Base-by-base conservation (phyloP, 176 grass and related monocot genomes). In the Bonia amplexicaulis region DNA sequence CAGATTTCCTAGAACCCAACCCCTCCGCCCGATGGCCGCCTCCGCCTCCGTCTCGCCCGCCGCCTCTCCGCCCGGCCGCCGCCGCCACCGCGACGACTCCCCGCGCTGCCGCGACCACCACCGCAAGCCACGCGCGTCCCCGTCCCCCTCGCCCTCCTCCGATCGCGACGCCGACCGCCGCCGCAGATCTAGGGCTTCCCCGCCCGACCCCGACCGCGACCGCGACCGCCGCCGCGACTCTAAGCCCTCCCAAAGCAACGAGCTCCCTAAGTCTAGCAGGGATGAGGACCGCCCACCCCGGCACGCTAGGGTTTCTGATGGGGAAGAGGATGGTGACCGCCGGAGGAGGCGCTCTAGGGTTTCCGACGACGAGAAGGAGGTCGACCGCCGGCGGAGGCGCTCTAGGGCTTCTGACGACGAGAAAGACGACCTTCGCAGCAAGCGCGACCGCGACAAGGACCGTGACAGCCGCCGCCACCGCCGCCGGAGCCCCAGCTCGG, bases 341-440 rank as follows among this genome's bases (percentile, higher is more conserved):
- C 46, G 71, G 44, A 42, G 33, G 71, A 76, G 63, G 74, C 80
- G 62, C 17, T 52, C 65, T 79, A 69, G 69, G 73, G 83, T 80
- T 87, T 83, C 87, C 6, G 84, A 73, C 73, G 88, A 81, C 57
- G 73, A 58, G 65, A 26, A 45, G 55, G 66, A 86, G 49, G 66
- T 49, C 11, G 52, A 37, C 49, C 11, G 73, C 12, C 37, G 57
- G 1, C 10, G 57, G 37, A 22, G 73, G 66, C 69, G 35, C 12
- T 15, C 26, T 6, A 64, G 12, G 26, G 59, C 23, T 26, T 61
- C 23, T 4, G 59, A 62, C 23, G 25, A 27, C 25, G 59, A 62
- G 59, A 67, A 49, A 51, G 61, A 60, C 19, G 74, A 59, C 74
- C 80, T 60, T 42, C 85, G 51, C 52, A 58, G 80, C 59, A 83